Evolutionary conservation across 1,284 basidiomycete genomes (phyloP).

Genomic region (Waitea zeae): DNA sequence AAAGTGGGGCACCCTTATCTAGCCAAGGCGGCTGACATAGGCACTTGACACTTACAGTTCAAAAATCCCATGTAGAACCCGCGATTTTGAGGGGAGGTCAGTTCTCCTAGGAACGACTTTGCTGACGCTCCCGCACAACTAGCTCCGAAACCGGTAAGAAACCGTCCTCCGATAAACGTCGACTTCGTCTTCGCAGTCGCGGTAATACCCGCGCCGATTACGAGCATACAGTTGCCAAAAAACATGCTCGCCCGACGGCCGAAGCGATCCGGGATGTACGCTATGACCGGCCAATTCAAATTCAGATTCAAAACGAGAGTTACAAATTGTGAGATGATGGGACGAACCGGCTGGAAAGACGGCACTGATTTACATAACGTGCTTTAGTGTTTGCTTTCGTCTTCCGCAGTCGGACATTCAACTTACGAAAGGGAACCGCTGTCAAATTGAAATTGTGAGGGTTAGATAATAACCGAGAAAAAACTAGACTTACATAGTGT

Average conservation of each 20-base stretch:
- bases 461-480: too few species aligned
- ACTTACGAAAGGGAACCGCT: background rate
- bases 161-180: slow-evolving; percentile 33
- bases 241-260: slow-evolving; percentile 37
- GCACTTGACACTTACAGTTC: slow-evolving; percentile 33
- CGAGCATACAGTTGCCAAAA: slow-evolving; percentile 25
- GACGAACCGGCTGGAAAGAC: slow-evolving; percentile 9
- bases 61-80: slow-evolving; percentile 33
- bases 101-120: slow-evolving; percentile 33
- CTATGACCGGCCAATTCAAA: slow-evolving; percentile 6
- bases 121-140: slow-evolving; percentile 26
- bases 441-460: background rate
- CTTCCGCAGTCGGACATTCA: slow-evolving; percentile 5
- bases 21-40: too few species aligned
- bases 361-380: too few species aligned
- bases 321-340: slow-evolving; percentile 23
- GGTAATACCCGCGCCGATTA: slow-evolving; percentile 27
- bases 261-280: slow-evolving; percentile 25
- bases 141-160: slow-evolving; percentile 26
- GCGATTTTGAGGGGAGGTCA: slow-evolving; percentile 28
- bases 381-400: too few species aligned
- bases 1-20: too few species aligned
- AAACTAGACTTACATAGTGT: slow-evolving; percentile 26
- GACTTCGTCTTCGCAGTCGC: slow-evolving; percentile 23
- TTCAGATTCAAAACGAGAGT: too few species aligned